phyloP scores from a whole-genome alignment of 2,329 filamentous ascomycete species.

The Ophiostoma montium region DNA sequence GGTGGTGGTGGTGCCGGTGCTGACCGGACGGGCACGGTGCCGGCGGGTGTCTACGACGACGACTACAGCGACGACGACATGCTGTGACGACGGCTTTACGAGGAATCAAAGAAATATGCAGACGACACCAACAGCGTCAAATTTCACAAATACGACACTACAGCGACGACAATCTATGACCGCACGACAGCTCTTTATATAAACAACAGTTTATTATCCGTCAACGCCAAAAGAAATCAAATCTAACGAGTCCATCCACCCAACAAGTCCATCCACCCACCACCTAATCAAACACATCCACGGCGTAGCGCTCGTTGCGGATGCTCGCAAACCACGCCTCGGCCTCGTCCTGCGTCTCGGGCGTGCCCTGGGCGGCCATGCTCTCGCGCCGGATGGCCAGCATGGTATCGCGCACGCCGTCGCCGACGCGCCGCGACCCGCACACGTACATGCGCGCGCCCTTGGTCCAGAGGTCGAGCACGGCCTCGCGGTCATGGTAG shows the following conservation, averaged over 20 bases:
- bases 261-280: neutral
- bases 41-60: constrained; percentile 35
- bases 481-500: constrained; percentile 27
- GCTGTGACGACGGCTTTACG: neutral
- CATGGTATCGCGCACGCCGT: constrained; percentile 24
- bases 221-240: too few relatives aligned
- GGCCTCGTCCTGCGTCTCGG: constrained; percentile 24
- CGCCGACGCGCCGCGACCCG: constrained; percentile 33
- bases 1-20: constrained; percentile 37
- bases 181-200: too few relatives aligned
- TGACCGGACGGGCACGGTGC: constrained; percentile 31
- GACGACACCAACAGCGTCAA: too few relatives aligned
- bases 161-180: too few relatives aligned
- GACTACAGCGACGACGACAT: constrained; percentile 45
- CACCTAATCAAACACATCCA: constrained; percentile 45
- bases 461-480: constrained; percentile 21
- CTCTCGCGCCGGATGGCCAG: constrained; percentile 23
- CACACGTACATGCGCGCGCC: constrained; percentile 46
- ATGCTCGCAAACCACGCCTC: constrained; percentile 34
- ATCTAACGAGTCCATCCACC: too few relatives aligned
- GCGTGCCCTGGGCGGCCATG: constrained; percentile 17
- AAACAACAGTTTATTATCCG: too few relatives aligned
- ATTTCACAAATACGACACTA: too few relatives aligned
- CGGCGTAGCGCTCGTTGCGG: constrained; percentile 41
- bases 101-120: too few relatives aligned